Percentiles rank a stretch among this genome's conserved stretches.
phyloP scores from a whole-genome alignment of 2,329 filamentous ascomycete species.

The Pseudodiploospora longispora region DNA sequence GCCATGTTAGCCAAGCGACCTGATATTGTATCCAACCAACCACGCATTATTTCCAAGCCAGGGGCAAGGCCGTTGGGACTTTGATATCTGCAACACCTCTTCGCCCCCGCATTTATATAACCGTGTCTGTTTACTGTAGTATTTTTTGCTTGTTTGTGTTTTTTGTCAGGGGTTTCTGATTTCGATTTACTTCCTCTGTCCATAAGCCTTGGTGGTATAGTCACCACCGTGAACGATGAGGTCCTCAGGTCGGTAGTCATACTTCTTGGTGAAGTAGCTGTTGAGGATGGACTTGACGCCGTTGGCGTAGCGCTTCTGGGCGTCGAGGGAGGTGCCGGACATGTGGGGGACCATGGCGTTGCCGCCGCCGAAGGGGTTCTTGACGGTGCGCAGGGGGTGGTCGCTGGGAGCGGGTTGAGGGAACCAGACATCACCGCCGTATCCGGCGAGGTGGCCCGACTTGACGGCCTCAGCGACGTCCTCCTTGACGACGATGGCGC shows the following conservation, averaged over 20 bases:
- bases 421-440: conserved; percentile 92
- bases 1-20: too few species aligned
- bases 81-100: too few species aligned
- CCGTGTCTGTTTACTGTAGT: too few species aligned
- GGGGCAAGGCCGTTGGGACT: too few species aligned
- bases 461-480: conserved; percentile 92
- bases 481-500: conserved; percentile 98
- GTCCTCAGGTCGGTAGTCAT: conserved; percentile 86
- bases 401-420: conserved; percentile 92
- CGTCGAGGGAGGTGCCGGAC: conserved; percentile 97
- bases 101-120: too few species aligned
- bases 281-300: conserved; percentile 85
- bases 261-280: conserved; percentile 78
- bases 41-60: too few species aligned
- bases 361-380: conserved; percentile 92
- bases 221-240: conserved; percentile 84
- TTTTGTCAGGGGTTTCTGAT: background rate
- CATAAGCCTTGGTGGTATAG: conserved; percentile 92
- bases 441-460: conserved; percentile 81
- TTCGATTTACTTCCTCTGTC: conserved; percentile 51
- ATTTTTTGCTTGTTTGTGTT: too few species aligned
- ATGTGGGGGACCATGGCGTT: conserved; percentile 99
- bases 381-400: conserved; percentile 84
- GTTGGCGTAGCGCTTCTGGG: conserved; percentile 83
- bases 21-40: too few species aligned